Conservation (phyloP, 768 basidiomycete genomes). For the Auriculariales sp. region DNA sequence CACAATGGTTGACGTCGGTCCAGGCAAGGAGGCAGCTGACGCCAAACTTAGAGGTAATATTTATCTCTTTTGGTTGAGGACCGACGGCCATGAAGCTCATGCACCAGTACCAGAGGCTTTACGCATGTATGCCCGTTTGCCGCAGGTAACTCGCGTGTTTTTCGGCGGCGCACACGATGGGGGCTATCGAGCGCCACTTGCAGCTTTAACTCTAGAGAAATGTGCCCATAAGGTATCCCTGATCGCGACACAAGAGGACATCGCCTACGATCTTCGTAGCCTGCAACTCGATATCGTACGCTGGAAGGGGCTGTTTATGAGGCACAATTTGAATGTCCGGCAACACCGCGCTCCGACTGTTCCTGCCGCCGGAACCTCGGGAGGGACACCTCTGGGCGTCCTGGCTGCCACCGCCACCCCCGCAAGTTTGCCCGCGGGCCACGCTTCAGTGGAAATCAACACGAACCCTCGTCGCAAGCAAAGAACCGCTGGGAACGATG, state of each 20-base stretch:
- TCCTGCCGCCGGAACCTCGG: too few relatives aligned
- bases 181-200: slow-evolving; percentile 50
- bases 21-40: slow-evolving; percentile 60
- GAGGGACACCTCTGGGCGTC: too few relatives aligned
- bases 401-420: too few relatives aligned
- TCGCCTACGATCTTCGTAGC: slow-evolving; percentile 42
- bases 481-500: too few relatives aligned
- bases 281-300: slow-evolving; percentile 23
- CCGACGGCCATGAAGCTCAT: neutral
- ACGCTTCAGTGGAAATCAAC: too few relatives aligned
- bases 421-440: too few relatives aligned
- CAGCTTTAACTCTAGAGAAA: slow-evolving; percentile 51
- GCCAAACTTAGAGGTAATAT: slow-evolving; percentile 55
- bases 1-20: slow-evolving; percentile 55
- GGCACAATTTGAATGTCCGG: neutral
- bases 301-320: neutral
- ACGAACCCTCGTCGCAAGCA: too few relatives aligned
- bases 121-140: slow-evolving; percentile 46
- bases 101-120: slow-evolving; percentile 38
- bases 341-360: too few relatives aligned
- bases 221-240: slow-evolving; percentile 49
- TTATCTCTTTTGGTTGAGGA: too few relatives aligned
- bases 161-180: slow-evolving; percentile 55
- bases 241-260: slow-evolving; percentile 44
- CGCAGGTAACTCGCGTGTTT: slow-evolving; percentile 50